Evolutionary conservation across 768 basidiomycete species (phyloP).

Genomic region (Lentinula sp.): DNA sequence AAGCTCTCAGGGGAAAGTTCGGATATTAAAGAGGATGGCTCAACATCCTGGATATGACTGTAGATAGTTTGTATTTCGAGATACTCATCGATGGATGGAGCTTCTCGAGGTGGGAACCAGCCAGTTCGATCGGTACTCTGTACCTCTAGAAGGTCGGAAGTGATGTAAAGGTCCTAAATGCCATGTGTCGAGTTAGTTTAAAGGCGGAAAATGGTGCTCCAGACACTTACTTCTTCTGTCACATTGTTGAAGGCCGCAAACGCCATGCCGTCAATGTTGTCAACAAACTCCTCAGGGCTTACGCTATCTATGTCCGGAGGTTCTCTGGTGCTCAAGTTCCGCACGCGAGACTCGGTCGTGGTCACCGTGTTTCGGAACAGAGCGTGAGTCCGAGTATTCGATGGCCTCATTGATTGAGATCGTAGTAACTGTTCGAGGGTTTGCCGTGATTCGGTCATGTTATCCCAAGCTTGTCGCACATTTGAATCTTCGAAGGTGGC

Average conservation of each 20-base stretch:
- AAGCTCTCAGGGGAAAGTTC: constrained; percentile 65
- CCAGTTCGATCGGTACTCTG: constrained; percentile 75
- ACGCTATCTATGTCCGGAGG: constrained; percentile 61
- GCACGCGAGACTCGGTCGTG: constrained; percentile 17
- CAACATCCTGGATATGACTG: constrained; percentile 64
- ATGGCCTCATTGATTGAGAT: constrained; percentile 58
- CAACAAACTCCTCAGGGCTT: constrained; percentile 66
- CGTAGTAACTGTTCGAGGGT: constrained; percentile 40
- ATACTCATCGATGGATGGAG: constrained; percentile 45
- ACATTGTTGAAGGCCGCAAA: constrained; percentile 70
- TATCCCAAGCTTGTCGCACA: constrained; percentile 41
- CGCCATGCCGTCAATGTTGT: constrained; percentile 72
- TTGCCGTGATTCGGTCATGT: constrained; percentile 35
- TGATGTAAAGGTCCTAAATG: constrained; percentile 66
- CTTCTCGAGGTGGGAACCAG: constrained; percentile 68
- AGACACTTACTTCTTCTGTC: constrained; percentile 57
- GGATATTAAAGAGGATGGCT: constrained; percentile 66
- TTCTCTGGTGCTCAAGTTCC: constrained; percentile 36
- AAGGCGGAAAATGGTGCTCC: neutral
- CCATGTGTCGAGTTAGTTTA: constrained; percentile 2
- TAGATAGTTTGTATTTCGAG: constrained; percentile 80
- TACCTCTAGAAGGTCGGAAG: constrained; percentile 74
- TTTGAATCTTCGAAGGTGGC: constrained; percentile 31
- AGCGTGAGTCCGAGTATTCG: constrained; percentile 16
- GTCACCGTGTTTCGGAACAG: neutral